These are phyloP conservation scores for Plenodomus tracheiphilus DNA, from an alignment of 2,329 filamentous ascomycete species.

Conservation along the genomic window DNA sequence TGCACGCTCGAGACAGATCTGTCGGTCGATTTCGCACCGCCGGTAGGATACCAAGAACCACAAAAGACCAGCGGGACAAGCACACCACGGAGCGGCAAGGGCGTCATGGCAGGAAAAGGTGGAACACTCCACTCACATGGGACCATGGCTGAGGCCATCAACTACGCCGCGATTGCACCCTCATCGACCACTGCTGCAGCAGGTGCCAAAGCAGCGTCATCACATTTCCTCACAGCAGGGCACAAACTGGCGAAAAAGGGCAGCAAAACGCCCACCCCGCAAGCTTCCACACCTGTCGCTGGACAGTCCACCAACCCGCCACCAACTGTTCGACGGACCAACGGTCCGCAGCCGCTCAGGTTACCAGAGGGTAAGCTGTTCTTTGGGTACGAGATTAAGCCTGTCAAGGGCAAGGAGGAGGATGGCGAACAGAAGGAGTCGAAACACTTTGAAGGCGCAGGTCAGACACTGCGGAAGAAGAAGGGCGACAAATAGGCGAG, in stretches of 20 bases:
- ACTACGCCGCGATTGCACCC: slow-evolving; percentile 88
- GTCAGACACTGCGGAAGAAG: slow-evolving; percentile 80
- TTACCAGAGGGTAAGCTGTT: slow-evolving; percentile 89
- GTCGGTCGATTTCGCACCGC: slow-evolving; percentile 92
- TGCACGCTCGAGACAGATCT: slow-evolving; percentile 96
- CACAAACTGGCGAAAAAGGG: slow-evolving; percentile 85
- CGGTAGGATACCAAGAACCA: slow-evolving; percentile 91
- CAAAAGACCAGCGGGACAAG: slow-evolving; percentile 78
- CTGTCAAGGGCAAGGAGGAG: slow-evolving; percentile 75
- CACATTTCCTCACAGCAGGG: slow-evolving; percentile 78
- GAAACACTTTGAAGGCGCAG: slow-evolving; percentile 76
- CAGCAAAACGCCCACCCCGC: slow-evolving; percentile 71
- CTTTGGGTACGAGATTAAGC: slow-evolving; percentile 93
- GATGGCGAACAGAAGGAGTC: slow-evolving; percentile 63
- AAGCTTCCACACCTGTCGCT: slow-evolving; percentile 63
- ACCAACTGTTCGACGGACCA: slow-evolving; percentile 56
- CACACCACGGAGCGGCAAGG: slow-evolving; percentile 73
- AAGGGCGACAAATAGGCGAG: slow-evolving; percentile 54
- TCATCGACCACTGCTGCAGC: slow-evolving; percentile 67
- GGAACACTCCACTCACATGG: slow-evolving; percentile 82
- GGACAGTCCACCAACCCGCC: slow-evolving; percentile 53
- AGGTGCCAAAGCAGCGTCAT: slow-evolving; percentile 66
- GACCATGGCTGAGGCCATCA: slow-evolving; percentile 97
- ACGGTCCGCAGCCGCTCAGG: slow-evolving; percentile 84
- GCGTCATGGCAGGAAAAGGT: slow-evolving; percentile 64